Conservation (phyloP, 108 stramenopile genomes). For the Aurantiochytrium sp. region DNA sequence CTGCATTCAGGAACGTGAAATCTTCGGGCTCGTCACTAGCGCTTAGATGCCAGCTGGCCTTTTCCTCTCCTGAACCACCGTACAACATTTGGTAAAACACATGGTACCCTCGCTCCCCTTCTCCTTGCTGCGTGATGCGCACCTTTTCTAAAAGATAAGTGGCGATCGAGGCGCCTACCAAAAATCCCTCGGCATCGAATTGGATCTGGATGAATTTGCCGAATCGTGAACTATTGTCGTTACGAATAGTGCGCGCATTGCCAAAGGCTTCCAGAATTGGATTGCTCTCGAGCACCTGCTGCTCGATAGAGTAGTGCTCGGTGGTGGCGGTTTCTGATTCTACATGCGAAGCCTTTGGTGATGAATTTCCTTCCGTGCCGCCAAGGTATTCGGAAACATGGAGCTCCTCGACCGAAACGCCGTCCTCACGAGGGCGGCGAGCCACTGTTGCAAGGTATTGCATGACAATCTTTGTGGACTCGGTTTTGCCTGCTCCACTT, state of each 20-base stretch:
- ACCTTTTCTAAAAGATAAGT: conserved; percentile 5
- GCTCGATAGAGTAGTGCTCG: conserved; percentile 58
- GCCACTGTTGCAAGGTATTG: conserved; percentile 53
- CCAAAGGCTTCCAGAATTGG: conserved; percentile 98
- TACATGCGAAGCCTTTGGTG: too few species aligned
- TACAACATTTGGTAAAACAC: conserved; percentile 14
- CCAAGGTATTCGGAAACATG: not conserved
- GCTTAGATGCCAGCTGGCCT: conserved; percentile 37
- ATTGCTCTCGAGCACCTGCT: conserved; percentile 83
- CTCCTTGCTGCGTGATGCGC: not conserved
- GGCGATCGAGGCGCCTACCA: conserved; percentile 43
- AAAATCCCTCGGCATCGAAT: conserved; percentile 24
- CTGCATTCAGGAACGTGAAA: not conserved
- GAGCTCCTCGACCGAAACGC: not conserved
- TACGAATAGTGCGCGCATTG: conserved; percentile 94
- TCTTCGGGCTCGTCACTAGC: conserved; percentile 33
- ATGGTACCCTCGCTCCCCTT: conserved; percentile 16
- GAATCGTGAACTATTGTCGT: conserved; percentile 80
- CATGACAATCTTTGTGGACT: conserved; percentile 67
- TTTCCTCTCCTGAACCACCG: not conserved
- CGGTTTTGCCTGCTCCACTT: conserved; percentile 48
- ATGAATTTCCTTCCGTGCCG: too few species aligned
- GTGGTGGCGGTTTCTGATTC: too few species aligned
- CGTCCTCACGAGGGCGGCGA: not conserved
- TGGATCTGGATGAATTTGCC: conserved; percentile 58